phyloP scores from a whole-genome alignment of 1,139 yeast species.

The Eremothecium cymbalariae region DNA sequence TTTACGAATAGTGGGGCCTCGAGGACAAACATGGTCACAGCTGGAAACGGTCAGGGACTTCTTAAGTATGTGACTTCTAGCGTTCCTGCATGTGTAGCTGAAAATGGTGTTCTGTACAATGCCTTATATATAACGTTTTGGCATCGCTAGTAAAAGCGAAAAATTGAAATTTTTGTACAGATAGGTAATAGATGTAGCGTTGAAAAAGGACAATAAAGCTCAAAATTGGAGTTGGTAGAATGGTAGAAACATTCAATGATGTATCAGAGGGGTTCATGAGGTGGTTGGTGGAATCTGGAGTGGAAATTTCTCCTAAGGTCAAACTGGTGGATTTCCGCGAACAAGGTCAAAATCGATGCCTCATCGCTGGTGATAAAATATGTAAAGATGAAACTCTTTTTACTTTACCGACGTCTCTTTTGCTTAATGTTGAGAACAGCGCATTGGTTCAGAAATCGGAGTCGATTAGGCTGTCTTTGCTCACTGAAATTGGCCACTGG shows the following conservation, averaged over 20 bases:
- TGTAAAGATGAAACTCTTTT: conserved; percentile 53
- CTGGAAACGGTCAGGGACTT: too few species aligned
- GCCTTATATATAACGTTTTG: background rate
- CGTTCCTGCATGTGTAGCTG: too few species aligned
- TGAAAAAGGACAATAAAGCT: conserved; percentile 1
- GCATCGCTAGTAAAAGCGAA: background rate
- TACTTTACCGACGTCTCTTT: conserved; percentile 51
- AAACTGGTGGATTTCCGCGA: conserved; percentile 51
- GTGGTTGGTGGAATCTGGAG: conserved; percentile 47
- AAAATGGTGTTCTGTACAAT: too few species aligned
- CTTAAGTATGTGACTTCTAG: conserved; percentile 1
- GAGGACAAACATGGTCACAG: too few species aligned
- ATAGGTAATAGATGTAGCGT: conserved; percentile 4
- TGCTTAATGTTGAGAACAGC: conserved; percentile 55
- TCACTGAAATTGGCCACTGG: conserved; percentile 57
- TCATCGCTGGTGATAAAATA: conserved; percentile 59
- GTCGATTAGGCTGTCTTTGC: conserved; percentile 34
- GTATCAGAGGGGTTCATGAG: conserved; percentile 38
- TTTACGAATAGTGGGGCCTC: too few species aligned
- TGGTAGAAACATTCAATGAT: conserved; percentile 21
- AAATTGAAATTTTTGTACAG: background rate
- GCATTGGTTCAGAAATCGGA: conserved; percentile 36
- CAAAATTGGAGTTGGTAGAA: too few species aligned
- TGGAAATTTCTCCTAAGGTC: conserved; percentile 48
- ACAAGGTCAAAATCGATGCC: conserved; percentile 66